phyloP scores from a whole-genome alignment of 495 filamentous ascomycete species.

The Tuber calosporum region DNA sequence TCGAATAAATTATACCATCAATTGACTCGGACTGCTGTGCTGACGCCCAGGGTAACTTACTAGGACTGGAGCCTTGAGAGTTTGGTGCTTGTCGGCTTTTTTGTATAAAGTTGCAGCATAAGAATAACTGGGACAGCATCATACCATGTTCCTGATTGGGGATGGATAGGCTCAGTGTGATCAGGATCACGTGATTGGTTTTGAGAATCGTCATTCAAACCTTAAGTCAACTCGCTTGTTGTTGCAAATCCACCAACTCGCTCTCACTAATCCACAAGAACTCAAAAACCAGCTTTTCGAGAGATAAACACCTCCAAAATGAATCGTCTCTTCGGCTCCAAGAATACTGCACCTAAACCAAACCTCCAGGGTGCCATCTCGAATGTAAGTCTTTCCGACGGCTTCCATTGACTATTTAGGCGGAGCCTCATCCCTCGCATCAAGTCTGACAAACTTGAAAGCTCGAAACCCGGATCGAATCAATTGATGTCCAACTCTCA shows the following conservation, averaged over 20 bases:
- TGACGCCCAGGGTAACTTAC: too few relatives aligned
- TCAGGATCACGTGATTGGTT: background rate
- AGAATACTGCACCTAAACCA: conserved; percentile 81
- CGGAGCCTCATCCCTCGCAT: background rate
- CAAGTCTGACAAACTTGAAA: conserved; percentile 41
- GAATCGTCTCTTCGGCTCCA: conserved; percentile 93
- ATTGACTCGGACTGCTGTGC: too few relatives aligned
- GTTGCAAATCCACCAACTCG: background rate
- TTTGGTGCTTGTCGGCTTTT: background rate
- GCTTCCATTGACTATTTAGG: background rate
- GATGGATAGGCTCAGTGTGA: background rate
- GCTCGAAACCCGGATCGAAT: conserved; percentile 76
- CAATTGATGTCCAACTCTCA: conserved; percentile 90
- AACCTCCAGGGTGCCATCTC: conserved; percentile 78
- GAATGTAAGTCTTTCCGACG: conserved; percentile 53
- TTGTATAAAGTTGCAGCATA: too few relatives aligned
- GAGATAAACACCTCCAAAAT: conserved; percentile 46
- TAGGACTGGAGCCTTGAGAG: background rate
- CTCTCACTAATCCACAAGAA: background rate
- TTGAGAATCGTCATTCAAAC: background rate
- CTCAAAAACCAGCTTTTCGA: background rate
- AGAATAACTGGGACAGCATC: too few relatives aligned
- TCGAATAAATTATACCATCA: too few relatives aligned
- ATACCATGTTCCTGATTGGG: background rate
- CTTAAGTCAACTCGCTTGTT: background rate